Evolutionary conservation across 2,329 filamentous ascomycete species (phyloP).

Genomic region (Ilyonectria destructans): DNA sequence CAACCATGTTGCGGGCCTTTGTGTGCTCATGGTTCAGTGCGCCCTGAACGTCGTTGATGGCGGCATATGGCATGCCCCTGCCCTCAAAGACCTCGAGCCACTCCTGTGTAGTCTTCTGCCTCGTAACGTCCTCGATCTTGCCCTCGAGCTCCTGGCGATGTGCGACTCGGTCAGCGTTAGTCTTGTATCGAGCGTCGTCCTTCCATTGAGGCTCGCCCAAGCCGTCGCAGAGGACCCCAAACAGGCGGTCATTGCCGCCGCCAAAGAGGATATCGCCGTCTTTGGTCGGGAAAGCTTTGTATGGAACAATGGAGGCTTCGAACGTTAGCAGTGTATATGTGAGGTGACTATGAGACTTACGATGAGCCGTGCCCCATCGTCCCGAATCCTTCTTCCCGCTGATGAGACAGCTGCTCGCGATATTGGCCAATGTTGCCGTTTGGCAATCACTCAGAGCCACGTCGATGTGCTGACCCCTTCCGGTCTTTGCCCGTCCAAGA

Average conservation of each 20-base stretch:
- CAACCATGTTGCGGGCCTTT: conserved; percentile 89
- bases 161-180: conserved; percentile 76
- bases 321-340: conserved; percentile 11
- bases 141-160: conserved; percentile 85
- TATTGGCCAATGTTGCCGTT: conserved; percentile 93
- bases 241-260: conserved; percentile 81
- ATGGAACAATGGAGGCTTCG: conserved; percentile 94
- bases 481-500: conserved; percentile 80
- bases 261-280: conserved; percentile 81
- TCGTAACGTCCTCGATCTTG: conserved; percentile 83
- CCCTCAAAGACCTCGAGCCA: conserved; percentile 92
- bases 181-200: conserved; percentile 70
- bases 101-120: conserved; percentile 85
- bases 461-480: conserved; percentile 92
- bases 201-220: conserved; percentile 74
- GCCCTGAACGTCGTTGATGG: conserved; percentile 92
- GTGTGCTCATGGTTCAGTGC: conserved; percentile 91
- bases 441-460: conserved; percentile 94
- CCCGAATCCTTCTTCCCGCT: conserved; percentile 90
- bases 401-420: conserved; percentile 92
- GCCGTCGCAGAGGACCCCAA: conserved; percentile 75
- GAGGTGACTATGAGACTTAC: conserved; percentile 62
- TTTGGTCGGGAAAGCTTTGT: conserved; percentile 85
- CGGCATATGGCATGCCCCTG: conserved; percentile 92
- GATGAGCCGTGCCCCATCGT: conserved; percentile 96